phyloP scores from a whole-genome alignment of 805 yeast genomes.

The Komagataella populi region DNA sequence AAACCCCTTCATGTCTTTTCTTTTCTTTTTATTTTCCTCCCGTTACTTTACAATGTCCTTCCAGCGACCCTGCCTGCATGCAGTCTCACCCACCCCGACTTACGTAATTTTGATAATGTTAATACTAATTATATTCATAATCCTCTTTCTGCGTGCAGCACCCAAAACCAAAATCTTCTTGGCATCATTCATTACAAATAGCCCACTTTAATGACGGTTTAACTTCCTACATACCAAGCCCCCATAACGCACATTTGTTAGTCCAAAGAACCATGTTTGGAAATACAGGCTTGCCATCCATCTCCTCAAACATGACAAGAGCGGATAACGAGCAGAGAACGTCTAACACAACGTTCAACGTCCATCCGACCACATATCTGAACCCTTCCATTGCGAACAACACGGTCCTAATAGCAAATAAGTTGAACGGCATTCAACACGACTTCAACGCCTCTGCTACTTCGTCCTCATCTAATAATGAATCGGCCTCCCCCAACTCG shows the following conservation, averaged over 20 bases:
- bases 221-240: background rate
- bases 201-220: background rate
- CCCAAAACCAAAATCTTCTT: background rate
- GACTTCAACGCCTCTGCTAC: background rate
- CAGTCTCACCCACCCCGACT: background rate
- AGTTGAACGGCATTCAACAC: background rate
- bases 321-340: background rate
- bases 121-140: background rate
- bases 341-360: constrained; percentile 2
- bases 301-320: background rate
- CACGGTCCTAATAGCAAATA: constrained; percentile 7
- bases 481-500: constrained; percentile 1
- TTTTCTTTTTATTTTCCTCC: background rate
- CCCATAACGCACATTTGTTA: background rate
- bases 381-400: constrained; percentile 3
- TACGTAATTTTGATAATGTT: background rate
- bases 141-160: background rate
- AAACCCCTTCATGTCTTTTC: background rate
- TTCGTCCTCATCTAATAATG: background rate
- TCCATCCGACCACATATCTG: constrained; percentile 16
- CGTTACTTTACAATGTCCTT: background rate
- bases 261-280: background rate
- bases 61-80: background rate
- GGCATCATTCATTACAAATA: background rate
- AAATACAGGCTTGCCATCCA: background rate